Evolutionary conservation across 352 stramenopile species (phyloP), one percentile per base, ranked within the genome.

Genomic region (Phytophthora chlamydospora): DNA sequence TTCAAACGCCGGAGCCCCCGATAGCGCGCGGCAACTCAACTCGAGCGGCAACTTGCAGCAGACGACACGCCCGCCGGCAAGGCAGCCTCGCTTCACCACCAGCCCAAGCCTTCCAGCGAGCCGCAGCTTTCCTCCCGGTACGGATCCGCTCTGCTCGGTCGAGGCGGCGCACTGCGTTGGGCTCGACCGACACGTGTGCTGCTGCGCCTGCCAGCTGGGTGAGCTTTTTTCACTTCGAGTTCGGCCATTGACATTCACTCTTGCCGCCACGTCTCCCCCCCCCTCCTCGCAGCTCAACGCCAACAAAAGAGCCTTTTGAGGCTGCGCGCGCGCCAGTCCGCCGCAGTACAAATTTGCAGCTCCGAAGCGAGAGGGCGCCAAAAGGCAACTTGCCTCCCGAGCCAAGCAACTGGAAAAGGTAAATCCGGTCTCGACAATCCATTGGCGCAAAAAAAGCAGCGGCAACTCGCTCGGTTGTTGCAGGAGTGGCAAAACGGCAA

Each of bases 191-290:
- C 49, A 58, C 54, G 41, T 55, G 38, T 43, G 24, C 19, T 51
- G 21, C 21, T 54, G 42, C 49, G 10, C 6, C 10, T 16, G 34
- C 45, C 51, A 72, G 51, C 51, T 71, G 63, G 58, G 44, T 40
- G 40, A 72, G 47, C 40, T 53, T 64, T 69, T 58, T 55, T 64
- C 43, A 62, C 40, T 58, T 32, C 11, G 38, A 63, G 52, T 67
- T 63, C 49, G 43, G 13, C 29, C 46, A 48, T 33, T 73, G 52
- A 73, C 52, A 60, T 69, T 73, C 64, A 73, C 52, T 73, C 58
- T 57, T 66, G 35, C 16, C 31, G 34, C 35, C 41, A 38, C 49
- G 16, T 62, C 27, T 57, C 24, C 58, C 49, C 49, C 42, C 19
- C 58, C 49, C 49, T 36, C 19, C 21, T 61, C 35, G n/a, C 16